phyloP scores from a whole-genome alignment of 2,329 filamentous ascomycete species.

The Aspergillus transmontanensis region DNA sequence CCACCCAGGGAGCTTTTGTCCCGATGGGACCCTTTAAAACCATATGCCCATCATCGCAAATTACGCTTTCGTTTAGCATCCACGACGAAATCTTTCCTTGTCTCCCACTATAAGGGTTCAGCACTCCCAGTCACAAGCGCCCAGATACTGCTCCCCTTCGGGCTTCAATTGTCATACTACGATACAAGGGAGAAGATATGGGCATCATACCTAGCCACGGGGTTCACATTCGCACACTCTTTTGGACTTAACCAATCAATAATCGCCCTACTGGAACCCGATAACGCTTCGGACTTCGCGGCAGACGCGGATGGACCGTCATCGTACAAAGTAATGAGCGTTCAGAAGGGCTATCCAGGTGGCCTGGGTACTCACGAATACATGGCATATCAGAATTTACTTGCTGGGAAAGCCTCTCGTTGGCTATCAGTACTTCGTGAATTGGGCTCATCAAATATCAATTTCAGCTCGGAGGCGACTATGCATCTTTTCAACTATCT shows the following conservation, averaged over 20 bases:
- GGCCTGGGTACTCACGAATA: not conserved
- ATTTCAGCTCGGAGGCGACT: not conserved
- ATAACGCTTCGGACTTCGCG: not conserved
- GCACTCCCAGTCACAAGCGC: not conserved
- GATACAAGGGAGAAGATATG: not conserved
- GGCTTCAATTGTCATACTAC: not conserved
- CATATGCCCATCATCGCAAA: not conserved
- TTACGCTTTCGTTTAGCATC: not conserved
- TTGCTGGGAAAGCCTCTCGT: not conserved
- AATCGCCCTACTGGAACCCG: not conserved
- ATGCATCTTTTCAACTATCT: not conserved
- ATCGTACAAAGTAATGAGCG: not conserved
- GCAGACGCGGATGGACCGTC: not conserved
- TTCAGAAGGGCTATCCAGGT: not conserved
- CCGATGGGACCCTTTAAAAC: not conserved
- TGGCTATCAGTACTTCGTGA: slow-evolving; percentile 2
- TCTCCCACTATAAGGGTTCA: not conserved
- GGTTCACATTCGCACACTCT: not conserved
- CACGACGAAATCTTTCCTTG: slow-evolving; percentile 5
- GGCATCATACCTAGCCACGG: not conserved
- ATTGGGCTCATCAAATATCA: slow-evolving; percentile 5
- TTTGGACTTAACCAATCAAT: not conserved
- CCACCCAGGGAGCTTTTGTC: not conserved
- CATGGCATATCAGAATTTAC: not conserved
- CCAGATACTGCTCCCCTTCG: not conserved